Base-by-base conservation (phyloP, 2,329 filamentous ascomycete genomes). In the Paraphoma chrysanthemicola region DNA sequence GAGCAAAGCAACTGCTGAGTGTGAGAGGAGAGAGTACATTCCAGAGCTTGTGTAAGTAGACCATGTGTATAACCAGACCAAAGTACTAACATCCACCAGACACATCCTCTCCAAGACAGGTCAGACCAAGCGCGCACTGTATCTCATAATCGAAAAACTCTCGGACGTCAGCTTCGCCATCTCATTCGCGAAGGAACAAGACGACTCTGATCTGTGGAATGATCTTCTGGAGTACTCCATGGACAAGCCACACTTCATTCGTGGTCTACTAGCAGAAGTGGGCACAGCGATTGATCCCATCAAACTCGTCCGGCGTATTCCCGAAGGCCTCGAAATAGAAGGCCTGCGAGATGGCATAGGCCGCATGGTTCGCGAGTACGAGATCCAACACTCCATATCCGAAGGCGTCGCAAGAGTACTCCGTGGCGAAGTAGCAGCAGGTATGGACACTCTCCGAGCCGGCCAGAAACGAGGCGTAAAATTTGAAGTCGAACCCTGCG, bases 171-270 rank as follows among this genome's bases (percentile, higher is more conserved):
- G 89, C 48, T 93, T 95, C 65, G 95, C 95, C 8, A 99, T 99
- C 65, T 86, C 90, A 1, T 99, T 99, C 70, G 93, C 93, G 51
- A 97, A 97, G 75, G 90, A 93, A 59, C 93, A 98, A 72, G 89
- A 95, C 61, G 93, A 97, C 68, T 88, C 89, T 0, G 93, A 97
- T 66, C 83, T 99, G 0, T 99, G 95, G 95, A 91, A 97, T 62
- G 93, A 98, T 70, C 83, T 99, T 7, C 85, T 99, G 6, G 88
- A 94, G 66, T 98, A 98, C 76, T 94, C 91, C 58, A 98, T 99
- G 95, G 93, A 97, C 78, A 97, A 97, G 72, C 95, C 95, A 0
- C 87, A 87, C 41, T 99, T 99, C 78, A 98, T 99, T 64, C 89
- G 92, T 11, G 93, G 91, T 0, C 81, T 99, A 3, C 86, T 99